A percentile compares a stretch with the other conserved stretches of the same genome.
Conservation (phyloP, 768 basidiomycete species). For the Cystoderma amianthinum region DNA sequence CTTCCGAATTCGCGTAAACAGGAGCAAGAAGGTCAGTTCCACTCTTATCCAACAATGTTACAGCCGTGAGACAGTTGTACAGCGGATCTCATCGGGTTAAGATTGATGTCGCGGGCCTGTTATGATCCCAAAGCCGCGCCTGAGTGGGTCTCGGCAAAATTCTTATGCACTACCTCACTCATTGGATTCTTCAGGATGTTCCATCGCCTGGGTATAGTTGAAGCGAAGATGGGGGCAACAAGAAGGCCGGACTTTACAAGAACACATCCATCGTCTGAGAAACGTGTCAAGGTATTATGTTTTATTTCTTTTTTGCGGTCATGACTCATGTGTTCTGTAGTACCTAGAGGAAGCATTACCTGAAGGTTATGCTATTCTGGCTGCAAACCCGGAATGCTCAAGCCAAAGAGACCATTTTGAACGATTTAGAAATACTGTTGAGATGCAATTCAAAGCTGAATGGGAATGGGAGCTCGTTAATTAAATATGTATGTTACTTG, state of each 20-base stretch:
- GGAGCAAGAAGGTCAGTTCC: slow-evolving; percentile 68
- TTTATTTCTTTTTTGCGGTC: background rate
- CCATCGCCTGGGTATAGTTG: slow-evolving; percentile 51
- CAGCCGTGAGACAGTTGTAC: background rate
- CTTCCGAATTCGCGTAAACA: slow-evolving; percentile 80
- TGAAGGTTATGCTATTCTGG: slow-evolving; percentile 47
- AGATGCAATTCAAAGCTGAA: too few relatives aligned
- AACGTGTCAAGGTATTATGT: slow-evolving; percentile 55
- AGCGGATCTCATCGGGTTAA: slow-evolving; percentile 87
- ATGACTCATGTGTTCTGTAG: slow-evolving; percentile 18
- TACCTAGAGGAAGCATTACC: slow-evolving; percentile 47
- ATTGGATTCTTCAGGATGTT: slow-evolving; percentile 49
- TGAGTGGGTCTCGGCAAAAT: slow-evolving; percentile 35
- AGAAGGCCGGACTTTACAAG: slow-evolving; percentile 49
- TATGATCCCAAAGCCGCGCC: slow-evolving; percentile 77
- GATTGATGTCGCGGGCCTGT: slow-evolving; percentile 77
- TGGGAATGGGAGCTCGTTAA: too few relatives aligned
- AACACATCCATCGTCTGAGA: slow-evolving; percentile 76
- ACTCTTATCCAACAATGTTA: background rate
- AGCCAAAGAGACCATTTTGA: slow-evolving; percentile 29
- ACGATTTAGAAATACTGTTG: slow-evolving; percentile 19
- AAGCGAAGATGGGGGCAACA: slow-evolving; percentile 28
- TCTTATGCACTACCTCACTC: background rate
- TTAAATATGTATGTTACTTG: too few relatives aligned
- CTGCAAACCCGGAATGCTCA: slow-evolving; percentile 50